Evolutionary conservation across 495 filamentous ascomycete genomes (phyloP).

Genomic region (Choiromyces venosus): DNA sequence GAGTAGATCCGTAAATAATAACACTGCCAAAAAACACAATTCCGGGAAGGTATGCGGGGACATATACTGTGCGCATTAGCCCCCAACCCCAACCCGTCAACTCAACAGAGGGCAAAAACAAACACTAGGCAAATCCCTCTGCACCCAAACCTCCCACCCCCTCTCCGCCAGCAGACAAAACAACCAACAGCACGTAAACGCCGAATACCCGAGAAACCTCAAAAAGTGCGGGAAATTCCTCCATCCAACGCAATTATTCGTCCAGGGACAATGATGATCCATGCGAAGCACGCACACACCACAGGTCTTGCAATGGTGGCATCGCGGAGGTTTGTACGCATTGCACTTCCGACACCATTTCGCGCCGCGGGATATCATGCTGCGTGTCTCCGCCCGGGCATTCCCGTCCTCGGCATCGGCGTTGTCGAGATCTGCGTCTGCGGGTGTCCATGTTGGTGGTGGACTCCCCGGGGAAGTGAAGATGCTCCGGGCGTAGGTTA

Average conservation of each 20-base stretch:
- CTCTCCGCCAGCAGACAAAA: conserved; percentile 49
- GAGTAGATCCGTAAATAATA: conserved; percentile 17
- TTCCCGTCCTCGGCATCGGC: conserved; percentile 40
- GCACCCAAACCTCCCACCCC: conserved; percentile 17
- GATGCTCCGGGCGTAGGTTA: conserved; percentile 71
- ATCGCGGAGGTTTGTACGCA: conserved; percentile 72
- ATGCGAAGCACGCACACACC: conserved; percentile 84
- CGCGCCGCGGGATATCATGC: conserved; percentile 42
- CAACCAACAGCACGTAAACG: conserved; percentile 57
- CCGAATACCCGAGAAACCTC: conserved; percentile 77
- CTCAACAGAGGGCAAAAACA: conserved; percentile 11
- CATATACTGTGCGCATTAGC: conserved; percentile 13
- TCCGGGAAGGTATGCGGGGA: conserved; percentile 26
- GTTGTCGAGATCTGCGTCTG: conserved; percentile 21
- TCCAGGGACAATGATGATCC: conserved; percentile 99
- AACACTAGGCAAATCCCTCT: conserved; percentile 6
- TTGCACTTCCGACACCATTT: conserved; percentile 85
- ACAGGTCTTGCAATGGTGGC: conserved; percentile 90
- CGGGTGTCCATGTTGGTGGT: conserved; percentile 9
- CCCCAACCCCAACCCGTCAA: neutral
- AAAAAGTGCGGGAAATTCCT: conserved; percentile 84
- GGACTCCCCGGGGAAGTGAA: conserved; percentile 65
- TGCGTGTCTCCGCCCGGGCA: conserved; percentile 32
- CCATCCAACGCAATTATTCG: conserved; percentile 84
- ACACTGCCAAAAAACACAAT: conserved; percentile 21